Conservation (phyloP, 257 asterid genomes). For the Anisodus tanguticus region DNA sequence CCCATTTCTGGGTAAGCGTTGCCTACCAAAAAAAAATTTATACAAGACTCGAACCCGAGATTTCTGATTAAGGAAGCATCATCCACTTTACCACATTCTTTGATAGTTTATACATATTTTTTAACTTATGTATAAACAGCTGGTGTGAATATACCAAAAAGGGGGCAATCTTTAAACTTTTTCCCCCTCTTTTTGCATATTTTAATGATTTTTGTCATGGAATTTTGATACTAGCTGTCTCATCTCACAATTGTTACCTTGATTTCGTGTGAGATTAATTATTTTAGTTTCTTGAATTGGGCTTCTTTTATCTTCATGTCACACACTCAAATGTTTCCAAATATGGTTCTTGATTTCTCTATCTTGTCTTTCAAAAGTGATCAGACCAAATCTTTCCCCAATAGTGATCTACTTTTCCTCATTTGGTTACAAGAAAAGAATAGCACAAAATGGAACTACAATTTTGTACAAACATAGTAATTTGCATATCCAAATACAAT, state of each 20-base stretch:
- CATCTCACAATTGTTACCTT: conserved; percentile 40
- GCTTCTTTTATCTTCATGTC: conserved; percentile 37
- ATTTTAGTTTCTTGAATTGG: conserved; percentile 46
- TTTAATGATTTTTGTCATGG: background rate
- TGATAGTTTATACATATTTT: too few species aligned
- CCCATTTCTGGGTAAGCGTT: too few species aligned
- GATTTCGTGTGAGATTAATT: conserved; percentile 53
- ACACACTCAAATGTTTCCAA: conserved; percentile 44
- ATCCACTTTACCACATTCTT: too few species aligned
- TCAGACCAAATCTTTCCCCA: conserved; percentile 51
- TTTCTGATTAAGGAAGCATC: too few species aligned
- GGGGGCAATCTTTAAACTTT: background rate
- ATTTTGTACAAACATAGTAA: conserved; percentile 19
- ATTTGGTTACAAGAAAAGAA: conserved; percentile 44
- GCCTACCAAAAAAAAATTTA: too few species aligned
- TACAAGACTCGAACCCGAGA: too few species aligned
- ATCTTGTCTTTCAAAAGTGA: conserved; percentile 61
- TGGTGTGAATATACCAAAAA: background rate
- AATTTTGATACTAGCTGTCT: conserved; percentile 10
- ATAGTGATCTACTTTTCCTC: conserved; percentile 51
- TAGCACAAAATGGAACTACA: conserved; percentile 38
- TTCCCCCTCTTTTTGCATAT: background rate
- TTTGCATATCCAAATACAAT: background rate
- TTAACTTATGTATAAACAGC: background rate
- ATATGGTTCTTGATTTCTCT: conserved; percentile 50